These are phyloP conservation scores for Acanthamoeba royreba DNA, from an alignment of 208 protist species.

Conservation along the genomic window DNA sequence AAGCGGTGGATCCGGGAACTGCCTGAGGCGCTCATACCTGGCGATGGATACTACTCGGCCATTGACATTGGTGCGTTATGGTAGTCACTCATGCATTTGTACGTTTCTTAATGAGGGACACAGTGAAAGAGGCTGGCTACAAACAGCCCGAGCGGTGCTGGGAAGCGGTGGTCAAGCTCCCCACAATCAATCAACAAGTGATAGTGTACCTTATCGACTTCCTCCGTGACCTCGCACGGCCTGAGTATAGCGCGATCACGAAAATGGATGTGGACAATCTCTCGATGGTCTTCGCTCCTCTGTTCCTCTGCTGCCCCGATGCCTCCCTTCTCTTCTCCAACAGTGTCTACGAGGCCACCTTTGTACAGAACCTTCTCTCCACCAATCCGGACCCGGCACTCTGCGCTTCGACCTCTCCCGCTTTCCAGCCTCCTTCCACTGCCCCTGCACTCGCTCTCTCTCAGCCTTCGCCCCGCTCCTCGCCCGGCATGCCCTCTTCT, in stretches of 20 bases:
- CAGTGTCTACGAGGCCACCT: neutral
- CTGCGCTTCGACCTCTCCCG: neutral
- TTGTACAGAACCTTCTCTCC: slow-evolving; percentile 30
- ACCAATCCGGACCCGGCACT: neutral
- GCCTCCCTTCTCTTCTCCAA: slow-evolving; percentile 7
- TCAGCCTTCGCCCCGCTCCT: neutral
- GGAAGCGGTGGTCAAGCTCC: neutral
- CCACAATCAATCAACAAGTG: neutral
- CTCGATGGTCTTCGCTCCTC: slow-evolving; percentile 17
- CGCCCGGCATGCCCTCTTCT: neutral
- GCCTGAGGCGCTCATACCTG: neutral
- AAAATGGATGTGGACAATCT: slow-evolving; percentile 44
- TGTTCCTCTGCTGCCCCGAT: slow-evolving; percentile 46
- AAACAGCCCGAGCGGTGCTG: neutral
- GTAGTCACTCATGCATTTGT: neutral
- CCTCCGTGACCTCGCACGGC: neutral
- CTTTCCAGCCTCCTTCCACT: neutral
- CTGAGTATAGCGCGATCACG: neutral
- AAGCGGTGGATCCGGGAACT: slow-evolving; percentile 19
- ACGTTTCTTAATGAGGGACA: neutral
- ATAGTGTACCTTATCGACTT: slow-evolving; percentile 13
- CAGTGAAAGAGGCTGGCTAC: neutral
- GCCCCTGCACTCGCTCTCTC: neutral
- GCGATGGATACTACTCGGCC: neutral
- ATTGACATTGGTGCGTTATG: neutral